Conservation (phyloP, 2,329 filamentous ascomycete genomes). For the Botryosphaeria dothidea region DNA sequence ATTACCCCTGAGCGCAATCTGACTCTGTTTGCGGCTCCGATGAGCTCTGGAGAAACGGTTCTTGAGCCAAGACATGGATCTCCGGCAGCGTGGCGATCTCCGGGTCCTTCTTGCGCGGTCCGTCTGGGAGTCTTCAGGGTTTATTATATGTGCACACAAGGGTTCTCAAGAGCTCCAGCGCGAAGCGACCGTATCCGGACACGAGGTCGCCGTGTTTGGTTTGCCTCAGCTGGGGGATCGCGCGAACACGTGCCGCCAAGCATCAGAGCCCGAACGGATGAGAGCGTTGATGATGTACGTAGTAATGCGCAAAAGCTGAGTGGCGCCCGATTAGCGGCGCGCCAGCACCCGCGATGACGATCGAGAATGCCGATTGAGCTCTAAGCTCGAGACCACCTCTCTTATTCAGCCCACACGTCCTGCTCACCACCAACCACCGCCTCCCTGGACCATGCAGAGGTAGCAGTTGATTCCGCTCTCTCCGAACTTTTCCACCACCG, state of each 20-base stretch:
- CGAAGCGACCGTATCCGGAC: background rate
- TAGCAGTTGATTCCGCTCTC: slow-evolving; percentile 9
- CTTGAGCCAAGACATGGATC: slow-evolving; percentile 12
- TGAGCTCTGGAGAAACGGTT: slow-evolving; percentile 10
- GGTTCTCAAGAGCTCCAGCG: background rate
- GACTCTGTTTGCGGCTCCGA: background rate
- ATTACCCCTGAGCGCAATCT: slow-evolving; percentile 9
- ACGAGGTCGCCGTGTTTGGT: background rate
- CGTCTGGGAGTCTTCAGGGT: background rate
- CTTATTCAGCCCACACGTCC: background rate
- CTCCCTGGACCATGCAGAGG: slow-evolving; percentile 6
- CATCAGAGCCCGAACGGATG: too few species aligned
- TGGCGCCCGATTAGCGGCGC: slow-evolving; percentile 16
- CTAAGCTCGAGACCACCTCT: slow-evolving; percentile 10
- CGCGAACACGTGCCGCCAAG: slow-evolving; percentile 14
- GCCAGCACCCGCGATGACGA: slow-evolving; percentile 18
- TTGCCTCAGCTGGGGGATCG: background rate
- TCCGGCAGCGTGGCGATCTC: background rate
- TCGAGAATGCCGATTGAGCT: slow-evolving; percentile 9
- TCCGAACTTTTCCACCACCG: slow-evolving; percentile 22
- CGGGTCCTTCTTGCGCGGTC: background rate
- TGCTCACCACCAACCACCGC: background rate
- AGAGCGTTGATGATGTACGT: background rate
- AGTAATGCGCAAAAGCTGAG: slow-evolving; percentile 8
- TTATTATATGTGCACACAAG: background rate